A percentile compares a stretch with the other conserved stretches of the same genome.
phyloP scores from a whole-genome alignment of 2,329 filamentous ascomycete species.

The Cladophialophora psammophila region DNA sequence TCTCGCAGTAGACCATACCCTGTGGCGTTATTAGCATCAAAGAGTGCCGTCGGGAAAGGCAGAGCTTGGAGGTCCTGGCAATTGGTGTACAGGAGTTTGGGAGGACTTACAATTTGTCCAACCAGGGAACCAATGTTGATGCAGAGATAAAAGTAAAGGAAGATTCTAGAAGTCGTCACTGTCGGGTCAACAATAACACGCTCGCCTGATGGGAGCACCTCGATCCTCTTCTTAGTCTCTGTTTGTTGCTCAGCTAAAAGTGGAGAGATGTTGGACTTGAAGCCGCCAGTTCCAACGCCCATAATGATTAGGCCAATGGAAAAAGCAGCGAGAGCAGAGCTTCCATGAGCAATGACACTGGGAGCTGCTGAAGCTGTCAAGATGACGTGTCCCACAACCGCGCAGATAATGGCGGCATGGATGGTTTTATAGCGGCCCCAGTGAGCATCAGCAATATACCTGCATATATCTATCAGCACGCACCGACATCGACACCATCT shows the following conservation, averaged over 20 bases:
- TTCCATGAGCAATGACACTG: slow-evolving; percentile 64
- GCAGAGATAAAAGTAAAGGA: slow-evolving; percentile 74
- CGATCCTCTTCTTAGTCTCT: slow-evolving; percentile 65
- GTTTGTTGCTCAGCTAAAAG: slow-evolving; percentile 75
- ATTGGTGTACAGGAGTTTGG: too few relatives aligned
- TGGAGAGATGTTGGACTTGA: slow-evolving; percentile 81
- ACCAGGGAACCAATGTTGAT: slow-evolving; percentile 72
- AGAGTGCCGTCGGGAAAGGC: neutral
- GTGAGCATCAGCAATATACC: slow-evolving; percentile 70
- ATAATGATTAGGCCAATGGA: slow-evolving; percentile 70
- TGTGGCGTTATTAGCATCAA: slow-evolving; percentile 1
- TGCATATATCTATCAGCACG: neutral
- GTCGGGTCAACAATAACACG: slow-evolving; percentile 75
- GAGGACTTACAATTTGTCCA: slow-evolving; percentile 63
- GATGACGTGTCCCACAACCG: slow-evolving; percentile 71
- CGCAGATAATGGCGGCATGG: slow-evolving; percentile 68
- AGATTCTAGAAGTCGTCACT: slow-evolving; percentile 72
- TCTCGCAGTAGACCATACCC: slow-evolving; percentile 69
- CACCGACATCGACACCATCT: neutral
- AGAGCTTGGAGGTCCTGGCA: neutral
- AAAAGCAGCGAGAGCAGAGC: slow-evolving; percentile 69
- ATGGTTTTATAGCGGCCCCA: slow-evolving; percentile 75
- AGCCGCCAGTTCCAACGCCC: slow-evolving; percentile 78
- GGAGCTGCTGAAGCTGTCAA: slow-evolving; percentile 72
- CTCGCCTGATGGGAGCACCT: slow-evolving; percentile 64